Conservation (phyloP, 2,329 filamentous ascomycete genomes). For the Didymella pomorum region DNA sequence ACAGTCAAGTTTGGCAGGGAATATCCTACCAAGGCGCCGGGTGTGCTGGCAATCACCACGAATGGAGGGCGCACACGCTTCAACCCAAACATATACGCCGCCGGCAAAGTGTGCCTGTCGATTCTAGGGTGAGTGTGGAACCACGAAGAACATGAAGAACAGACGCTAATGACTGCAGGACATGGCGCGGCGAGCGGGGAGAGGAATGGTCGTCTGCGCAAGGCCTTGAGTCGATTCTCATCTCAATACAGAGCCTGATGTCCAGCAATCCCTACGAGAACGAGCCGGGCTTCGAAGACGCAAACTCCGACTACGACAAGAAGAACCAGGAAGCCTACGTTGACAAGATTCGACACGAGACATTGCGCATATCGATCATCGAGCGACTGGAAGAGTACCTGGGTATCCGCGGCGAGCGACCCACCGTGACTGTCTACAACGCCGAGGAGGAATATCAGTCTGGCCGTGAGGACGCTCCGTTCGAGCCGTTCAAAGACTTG, state of each 20-base stretch:
- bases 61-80: conserved; percentile 89
- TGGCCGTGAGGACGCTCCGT: conserved; percentile 64
- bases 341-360: conserved; percentile 92
- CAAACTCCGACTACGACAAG: conserved; percentile 72
- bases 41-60: conserved; percentile 77
- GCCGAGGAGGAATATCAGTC: conserved; percentile 59
- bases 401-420: conserved; percentile 61
- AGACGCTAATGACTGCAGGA: conserved; percentile 62
- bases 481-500: conserved; percentile 88
- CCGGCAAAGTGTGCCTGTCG: conserved; percentile 92
- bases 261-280: conserved; percentile 94
- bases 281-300: conserved; percentile 89
- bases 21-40: conserved; percentile 75
- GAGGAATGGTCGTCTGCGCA: conserved; percentile 98
- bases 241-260: conserved; percentile 97
- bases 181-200: conserved; percentile 88
- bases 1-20: conserved; percentile 79
- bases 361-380: conserved; percentile 83
- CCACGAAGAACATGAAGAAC: not conserved
- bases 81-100: conserved; percentile 95
- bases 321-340: conserved; percentile 78
- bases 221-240: conserved; percentile 89
- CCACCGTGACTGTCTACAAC: conserved; percentile 56
- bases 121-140: conserved; percentile 74
- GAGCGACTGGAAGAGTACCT: conserved; percentile 83